These are phyloP conservation scores for Penicillium subrubescens DNA, from an alignment of 495 filamentous ascomycete genomes.

Conservation along the genomic window DNA sequence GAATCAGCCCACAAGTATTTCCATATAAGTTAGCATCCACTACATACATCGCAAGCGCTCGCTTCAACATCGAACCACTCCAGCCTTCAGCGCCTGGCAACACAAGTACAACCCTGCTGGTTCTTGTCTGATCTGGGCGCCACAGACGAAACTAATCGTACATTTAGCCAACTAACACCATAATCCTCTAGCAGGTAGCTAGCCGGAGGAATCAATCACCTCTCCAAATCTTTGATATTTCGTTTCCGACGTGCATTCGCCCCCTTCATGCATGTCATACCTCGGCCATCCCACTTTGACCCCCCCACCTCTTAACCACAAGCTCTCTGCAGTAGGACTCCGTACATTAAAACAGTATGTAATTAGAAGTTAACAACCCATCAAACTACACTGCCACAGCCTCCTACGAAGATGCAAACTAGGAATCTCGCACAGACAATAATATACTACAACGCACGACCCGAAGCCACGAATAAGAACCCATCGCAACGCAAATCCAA, in stretches of 20 bases:
- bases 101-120: constrained; percentile 12
- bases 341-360: too few relatives aligned
- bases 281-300: constrained; percentile 9
- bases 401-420: not conserved
- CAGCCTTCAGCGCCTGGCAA: not conserved
- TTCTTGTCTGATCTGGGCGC: constrained; percentile 11
- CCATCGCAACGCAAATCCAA: not conserved
- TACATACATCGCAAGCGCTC: not conserved
- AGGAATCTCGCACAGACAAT: constrained; percentile 2
- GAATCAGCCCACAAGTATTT: not conserved
- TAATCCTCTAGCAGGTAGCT: not conserved
- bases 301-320: not conserved
- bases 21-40: not conserved
- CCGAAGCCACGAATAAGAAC: not conserved
- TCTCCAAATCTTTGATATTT: not conserved
- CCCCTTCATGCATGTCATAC: constrained; percentile 32
- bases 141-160: constrained; percentile 8
- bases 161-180: not conserved
- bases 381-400: constrained; percentile 13
- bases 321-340: not conserved
- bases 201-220: not conserved
- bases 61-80: not conserved
- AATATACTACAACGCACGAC: not conserved
- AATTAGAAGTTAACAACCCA: not conserved
- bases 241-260: not conserved